These are phyloP conservation scores for Gastrodia elata DNA, from an alignment of 106 monocot species.

Conservation along the genomic window DNA sequence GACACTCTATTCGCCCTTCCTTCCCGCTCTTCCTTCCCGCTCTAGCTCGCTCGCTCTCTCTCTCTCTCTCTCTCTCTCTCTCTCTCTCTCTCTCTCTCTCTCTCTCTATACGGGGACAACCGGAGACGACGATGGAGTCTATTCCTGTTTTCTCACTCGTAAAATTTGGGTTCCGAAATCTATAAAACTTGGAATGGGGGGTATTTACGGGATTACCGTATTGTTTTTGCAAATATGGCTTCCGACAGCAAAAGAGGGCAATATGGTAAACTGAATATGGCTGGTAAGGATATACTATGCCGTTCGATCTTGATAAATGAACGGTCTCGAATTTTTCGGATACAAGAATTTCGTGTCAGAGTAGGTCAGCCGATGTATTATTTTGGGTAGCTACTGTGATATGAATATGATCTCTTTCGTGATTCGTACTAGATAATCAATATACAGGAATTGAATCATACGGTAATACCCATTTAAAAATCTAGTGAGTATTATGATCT, in stretches of 20 bases:
- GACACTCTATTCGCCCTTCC: not conserved
- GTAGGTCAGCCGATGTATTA: not conserved
- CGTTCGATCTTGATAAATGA: not conserved
- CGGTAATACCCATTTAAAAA: no score
- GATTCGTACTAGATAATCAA: no score
- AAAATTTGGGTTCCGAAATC: not conserved
- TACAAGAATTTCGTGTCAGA: not conserved
- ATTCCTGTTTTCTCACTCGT: not conserved
- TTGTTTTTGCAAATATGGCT: not conserved
- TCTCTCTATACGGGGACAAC: not conserved
- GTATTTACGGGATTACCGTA: constrained; percentile 1
- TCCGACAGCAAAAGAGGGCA: not conserved
- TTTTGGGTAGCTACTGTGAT: no score
- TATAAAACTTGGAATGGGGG: not conserved
- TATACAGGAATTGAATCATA: no score
- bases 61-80: not conserved
- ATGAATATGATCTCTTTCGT: no score
- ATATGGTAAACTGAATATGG: not conserved
- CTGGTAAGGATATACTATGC: not conserved
- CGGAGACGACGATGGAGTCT: constrained; percentile 5
- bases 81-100: not conserved
- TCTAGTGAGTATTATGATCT: no score
- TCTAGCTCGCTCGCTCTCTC: not conserved
- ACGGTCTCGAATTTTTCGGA: not conserved
- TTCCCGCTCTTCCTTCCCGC: not conserved